A percentile compares a stretch with the other conserved stretches of the same genome.
Evolutionary conservation across 2,329 filamentous ascomycete species (phyloP).

Genomic region (Colletotrichum lini): DNA sequence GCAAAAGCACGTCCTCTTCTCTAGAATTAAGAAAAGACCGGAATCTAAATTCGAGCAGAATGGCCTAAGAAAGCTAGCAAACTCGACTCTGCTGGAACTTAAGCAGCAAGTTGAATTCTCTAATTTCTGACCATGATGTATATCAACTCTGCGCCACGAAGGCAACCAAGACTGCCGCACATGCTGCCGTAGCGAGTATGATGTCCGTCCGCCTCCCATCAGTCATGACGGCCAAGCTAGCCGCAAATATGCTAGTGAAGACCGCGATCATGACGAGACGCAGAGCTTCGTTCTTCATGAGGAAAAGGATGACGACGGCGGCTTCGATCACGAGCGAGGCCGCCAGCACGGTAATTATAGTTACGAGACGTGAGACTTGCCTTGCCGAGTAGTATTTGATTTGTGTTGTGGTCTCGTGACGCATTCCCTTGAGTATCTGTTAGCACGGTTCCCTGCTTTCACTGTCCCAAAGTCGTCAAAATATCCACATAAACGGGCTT

Average conservation of each 20-base stretch:
- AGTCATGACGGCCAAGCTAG: constrained; percentile 2
- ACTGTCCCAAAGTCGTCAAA: not conserved
- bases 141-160: not conserved
- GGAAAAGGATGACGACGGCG: constrained; percentile 2
- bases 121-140: no score
- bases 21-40: no score
- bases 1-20: no score
- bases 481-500: not conserved
- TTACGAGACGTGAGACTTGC: not conserved
- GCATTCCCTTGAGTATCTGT: not conserved
- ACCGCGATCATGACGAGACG: not conserved
- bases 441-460: not conserved
- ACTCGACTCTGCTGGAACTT: no score
- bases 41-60: no score
- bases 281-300: not conserved
- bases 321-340: constrained; percentile 1
- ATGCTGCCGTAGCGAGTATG: not conserved
- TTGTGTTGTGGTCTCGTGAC: not conserved
- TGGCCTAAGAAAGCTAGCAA: no score
- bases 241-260: not conserved
- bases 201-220: not conserved
- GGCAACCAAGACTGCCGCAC: not conserved
- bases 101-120: no score
- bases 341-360: constrained; percentile 1
- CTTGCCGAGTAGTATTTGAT: constrained; percentile 2